Evolutionary conservation across 768 basidiomycete species (phyloP), one percentile per base, ranked within the genome.

Genomic region (Kwoniella sp.): DNA sequence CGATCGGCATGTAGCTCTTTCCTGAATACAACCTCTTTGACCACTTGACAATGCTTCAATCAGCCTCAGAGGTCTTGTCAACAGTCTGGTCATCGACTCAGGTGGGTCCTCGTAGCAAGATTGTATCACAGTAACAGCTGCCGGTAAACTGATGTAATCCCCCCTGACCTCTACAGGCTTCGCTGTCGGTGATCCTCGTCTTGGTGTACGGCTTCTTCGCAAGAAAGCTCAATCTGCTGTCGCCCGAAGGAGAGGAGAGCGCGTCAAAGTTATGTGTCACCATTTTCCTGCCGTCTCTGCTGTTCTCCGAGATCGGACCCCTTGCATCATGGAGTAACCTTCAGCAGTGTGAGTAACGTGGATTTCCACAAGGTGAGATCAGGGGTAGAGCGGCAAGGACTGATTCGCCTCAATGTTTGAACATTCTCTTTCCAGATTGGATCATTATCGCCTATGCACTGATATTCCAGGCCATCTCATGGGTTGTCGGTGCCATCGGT

Each of bases 301-400:
- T 80, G 22, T 80, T 80, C 68, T 69, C 67, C 19, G 76, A 80
- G 64, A 80, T 80, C 24, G 79, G 79, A 0, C 77, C 78, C 1
- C 50, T 74, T n/a, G 73, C 77, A 19, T 73, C 74, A 10, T 69
- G 68, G 54, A 46, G 55, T 19, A 77, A 78, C 49, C 60, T 80
- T 4, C 68, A 70, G 44, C 62, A 68, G 5, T 80, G 77, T 80
- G 26, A 58, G 78, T 49, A 24, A 47, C 47, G n/a, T 22, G 19
- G 8, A 47, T 7, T 17, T 29, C n/a, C 27, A 33, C 25, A n/a
- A n/a, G n/a, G n/a, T n/a, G n/a, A n/a, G n/a, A n/a, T n/a, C n/a
- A n/a, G n/a, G n/a, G n/a, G n/a, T n/a, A n/a, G n/a, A n/a, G n/a
- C n/a, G n/a, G n/a, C n/a, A n/a, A n/a, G n/a, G n/a, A n/a, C n/a